Evolutionary conservation across 208 protist genomes (phyloP).

Genomic region (Sergeia podlipaevii): DNA sequence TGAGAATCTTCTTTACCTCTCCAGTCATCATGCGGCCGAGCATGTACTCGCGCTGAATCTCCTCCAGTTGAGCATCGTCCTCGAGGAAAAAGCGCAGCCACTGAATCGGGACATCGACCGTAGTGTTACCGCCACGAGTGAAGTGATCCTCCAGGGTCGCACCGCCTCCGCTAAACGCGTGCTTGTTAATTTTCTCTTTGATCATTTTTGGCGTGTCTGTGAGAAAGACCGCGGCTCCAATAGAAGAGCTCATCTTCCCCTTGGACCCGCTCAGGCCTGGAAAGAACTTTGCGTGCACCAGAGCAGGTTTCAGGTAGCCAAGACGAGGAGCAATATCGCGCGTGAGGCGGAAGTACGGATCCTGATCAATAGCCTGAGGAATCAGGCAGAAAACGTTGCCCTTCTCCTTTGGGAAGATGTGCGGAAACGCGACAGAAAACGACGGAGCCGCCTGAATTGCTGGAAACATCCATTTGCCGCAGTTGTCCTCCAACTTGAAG

Average conservation of each 20-base stretch:
- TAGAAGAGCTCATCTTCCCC: constrained; percentile 98
- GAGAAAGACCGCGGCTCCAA: constrained; percentile 93
- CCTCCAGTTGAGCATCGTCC: constrained; percentile 93
- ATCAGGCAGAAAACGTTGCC: constrained; percentile 98
- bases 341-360: constrained; percentile 99
- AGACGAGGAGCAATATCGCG: constrained; percentile 97
- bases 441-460: constrained; percentile 98
- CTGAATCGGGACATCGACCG: constrained; percentile 95
- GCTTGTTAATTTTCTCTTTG: constrained; percentile 96
- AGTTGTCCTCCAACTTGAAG: constrained; percentile 95
- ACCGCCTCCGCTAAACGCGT: constrained; percentile 98
- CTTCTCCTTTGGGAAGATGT: constrained; percentile 91
- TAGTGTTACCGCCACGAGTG: constrained; percentile 91
- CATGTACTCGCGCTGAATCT: constrained; percentile 87
- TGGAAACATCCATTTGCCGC: constrained; percentile 97
- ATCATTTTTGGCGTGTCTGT: constrained; percentile 96
- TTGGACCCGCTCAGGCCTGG: constrained; percentile 96
- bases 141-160: constrained; percentile 97
- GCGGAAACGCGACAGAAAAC: constrained; percentile 96
- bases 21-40: constrained; percentile 95
- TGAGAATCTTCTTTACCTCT: constrained; percentile 96
- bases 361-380: constrained; percentile 97
- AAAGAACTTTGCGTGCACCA: constrained; percentile 99
- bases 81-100: constrained; percentile 99
- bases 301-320: constrained; percentile 95